These are phyloP conservation scores for Furcasterigmium furcatum DNA, from an alignment of 2,329 filamentous ascomycete genomes.

Conservation along the genomic window DNA sequence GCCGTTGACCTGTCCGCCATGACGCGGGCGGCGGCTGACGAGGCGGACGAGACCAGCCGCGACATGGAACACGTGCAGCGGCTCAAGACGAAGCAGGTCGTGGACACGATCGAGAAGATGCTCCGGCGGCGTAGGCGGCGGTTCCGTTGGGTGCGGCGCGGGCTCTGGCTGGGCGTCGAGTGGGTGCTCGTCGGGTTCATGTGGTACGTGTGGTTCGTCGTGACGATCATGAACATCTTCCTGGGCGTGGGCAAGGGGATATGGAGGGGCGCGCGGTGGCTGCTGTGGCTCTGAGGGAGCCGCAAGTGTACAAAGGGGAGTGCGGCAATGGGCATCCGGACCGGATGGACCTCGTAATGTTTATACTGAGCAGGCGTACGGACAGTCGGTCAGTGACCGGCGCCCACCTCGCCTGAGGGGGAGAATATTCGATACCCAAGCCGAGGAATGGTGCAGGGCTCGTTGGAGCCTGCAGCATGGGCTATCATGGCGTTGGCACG, in stretches of 20 bases:
- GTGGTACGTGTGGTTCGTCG: constrained; percentile 92
- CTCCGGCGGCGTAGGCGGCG: constrained; percentile 63
- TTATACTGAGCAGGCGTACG: too few relatives aligned
- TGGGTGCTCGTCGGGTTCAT: constrained; percentile 85
- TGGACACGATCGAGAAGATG: constrained; percentile 76
- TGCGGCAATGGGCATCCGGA: too few relatives aligned
- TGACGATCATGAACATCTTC: constrained; percentile 69
- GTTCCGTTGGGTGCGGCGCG: constrained; percentile 71
- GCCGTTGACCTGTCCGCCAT: constrained; percentile 53
- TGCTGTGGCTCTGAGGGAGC: constrained; percentile 68
- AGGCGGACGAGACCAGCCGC: constrained; percentile 74
- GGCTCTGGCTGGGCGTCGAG: constrained; percentile 80
- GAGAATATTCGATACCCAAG: too few relatives aligned
- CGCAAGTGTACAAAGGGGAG: too few relatives aligned
- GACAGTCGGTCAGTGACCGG: too few relatives aligned
- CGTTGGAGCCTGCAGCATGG: too few relatives aligned
- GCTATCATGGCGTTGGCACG: too few relatives aligned
- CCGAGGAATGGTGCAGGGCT: too few relatives aligned
- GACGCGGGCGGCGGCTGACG: constrained; percentile 68
- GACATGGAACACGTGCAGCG: constrained; percentile 76
- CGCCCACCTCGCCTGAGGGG: too few relatives aligned
- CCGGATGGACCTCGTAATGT: too few relatives aligned
- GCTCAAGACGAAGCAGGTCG: constrained; percentile 75
- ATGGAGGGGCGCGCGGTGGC: constrained; percentile 66
- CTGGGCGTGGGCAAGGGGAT: constrained; percentile 60